Evolutionary conservation across 176 grass and related monocot species (phyloP), one percentile per base, ranked within the genome.

Genomic region (Oropetium thomaeum): DNA sequence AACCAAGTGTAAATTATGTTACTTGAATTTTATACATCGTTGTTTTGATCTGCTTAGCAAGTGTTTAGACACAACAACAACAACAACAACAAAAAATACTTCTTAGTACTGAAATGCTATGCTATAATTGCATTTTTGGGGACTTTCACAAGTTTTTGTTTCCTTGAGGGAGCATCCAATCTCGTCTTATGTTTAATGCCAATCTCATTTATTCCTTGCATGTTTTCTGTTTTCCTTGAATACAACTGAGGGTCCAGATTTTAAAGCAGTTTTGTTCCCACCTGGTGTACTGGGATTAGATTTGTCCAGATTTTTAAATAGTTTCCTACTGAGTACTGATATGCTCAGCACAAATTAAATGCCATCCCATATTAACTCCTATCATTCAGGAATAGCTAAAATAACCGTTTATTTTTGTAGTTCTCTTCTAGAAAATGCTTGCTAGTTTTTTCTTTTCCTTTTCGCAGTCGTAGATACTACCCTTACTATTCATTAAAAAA

Each of bases 1-100:
- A 70, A 19, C 1, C 1, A 23, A 51, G 23, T 19, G 30, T 67
- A 76, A 22, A 23, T 39, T 20, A 76, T 16, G 12, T 69, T 15
- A 83, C 16, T 73, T 83, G 32, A 33, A 51, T 67, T 70, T 49
- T 34, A 11, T 71, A 20, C 28, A 27, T 65, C 58, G 17, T 30
- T 82, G 22, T 54, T 40, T 32, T 16, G 8, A 20, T 77, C 11
- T 5, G 23, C 1, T 58, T 30, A 15, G 55, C 13, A 14, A 59
- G 2, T 58, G 51, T 28, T 58, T 58, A 27, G 23, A 30, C n/a
- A n/a, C n/a, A n/a, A n/a, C n/a, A n/a, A n/a, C n/a, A n/a, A n/a
- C n/a, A n/a, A n/a, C n/a, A n/a, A n/a, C n/a, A n/a, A n/a, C n/a
- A n/a, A n/a, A n/a, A n/a, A n/a, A n/a, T 52, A 29, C 62, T 62